These are phyloP conservation scores for Boletales sp. DNA, from an alignment of 768 basidiomycete genomes.

Conservation along the genomic window DNA sequence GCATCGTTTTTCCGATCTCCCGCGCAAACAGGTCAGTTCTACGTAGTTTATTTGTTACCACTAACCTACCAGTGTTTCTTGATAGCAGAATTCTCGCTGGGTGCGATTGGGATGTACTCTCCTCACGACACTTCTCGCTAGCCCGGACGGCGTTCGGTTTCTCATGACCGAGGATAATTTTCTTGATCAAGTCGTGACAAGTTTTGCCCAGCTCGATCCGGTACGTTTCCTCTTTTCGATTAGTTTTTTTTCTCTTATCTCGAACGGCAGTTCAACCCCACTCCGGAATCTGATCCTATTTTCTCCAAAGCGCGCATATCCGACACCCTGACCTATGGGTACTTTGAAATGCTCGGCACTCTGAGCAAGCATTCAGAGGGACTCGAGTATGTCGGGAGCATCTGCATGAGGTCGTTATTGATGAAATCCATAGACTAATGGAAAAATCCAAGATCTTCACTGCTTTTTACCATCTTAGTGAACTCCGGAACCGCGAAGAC, in stretches of 20 bases:
- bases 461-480: constrained; percentile 91
- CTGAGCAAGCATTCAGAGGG: constrained; percentile 88
- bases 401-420: neutral
- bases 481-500: constrained; percentile 87
- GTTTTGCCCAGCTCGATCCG: constrained; percentile 91
- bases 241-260: neutral
- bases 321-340: constrained; percentile 84
- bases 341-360: constrained; percentile 93
- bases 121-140: constrained; percentile 77
- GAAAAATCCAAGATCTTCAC: constrained; percentile 94
- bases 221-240: constrained; percentile 41
- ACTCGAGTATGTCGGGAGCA: constrained; percentile 60
- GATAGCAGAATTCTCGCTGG: constrained; percentile 78
- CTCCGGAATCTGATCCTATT: constrained; percentile 70
- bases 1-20: constrained; percentile 83
- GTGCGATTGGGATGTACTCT: constrained; percentile 80
- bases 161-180: constrained; percentile 81
- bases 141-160: constrained; percentile 80
- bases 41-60: neutral
- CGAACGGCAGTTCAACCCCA: constrained; percentile 58
- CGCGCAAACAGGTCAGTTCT: constrained; percentile 53
- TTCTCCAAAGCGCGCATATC: constrained; percentile 83
- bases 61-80: neutral
- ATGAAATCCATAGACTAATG: constrained; percentile 54
- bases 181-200: constrained; percentile 74